Percentiles rank a stretch among this genome's conserved stretches.
These are phyloP conservation scores for Laburnicola sp. DNA, from an alignment of 2,329 filamentous ascomycete species.

Conservation along the genomic window DNA sequence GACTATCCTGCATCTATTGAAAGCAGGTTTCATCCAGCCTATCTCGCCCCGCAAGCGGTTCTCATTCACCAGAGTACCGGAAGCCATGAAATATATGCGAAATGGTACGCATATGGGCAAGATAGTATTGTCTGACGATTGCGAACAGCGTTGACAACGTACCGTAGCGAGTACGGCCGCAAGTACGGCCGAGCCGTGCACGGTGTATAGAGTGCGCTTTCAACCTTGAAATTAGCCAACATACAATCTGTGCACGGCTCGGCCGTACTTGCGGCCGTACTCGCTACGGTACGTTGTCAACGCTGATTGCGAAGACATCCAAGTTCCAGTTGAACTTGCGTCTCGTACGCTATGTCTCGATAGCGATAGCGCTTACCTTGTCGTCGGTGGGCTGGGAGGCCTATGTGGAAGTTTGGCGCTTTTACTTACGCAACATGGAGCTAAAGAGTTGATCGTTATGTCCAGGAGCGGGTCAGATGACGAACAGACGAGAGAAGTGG, in stretches of 20 bases:
- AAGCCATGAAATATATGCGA: slow-evolving; percentile 34
- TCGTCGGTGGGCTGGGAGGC: slow-evolving; percentile 21
- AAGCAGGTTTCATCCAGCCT: slow-evolving; percentile 28
- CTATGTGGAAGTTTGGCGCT: slow-evolving; percentile 19
- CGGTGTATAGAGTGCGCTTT: no score
- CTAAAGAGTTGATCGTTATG: not conserved
- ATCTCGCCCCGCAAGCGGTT: slow-evolving; percentile 30
- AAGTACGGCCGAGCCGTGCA: not conserved
- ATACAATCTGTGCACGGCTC: no score
- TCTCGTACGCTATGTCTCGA: not conserved
- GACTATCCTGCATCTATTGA: not conserved
- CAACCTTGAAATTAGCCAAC: no score
- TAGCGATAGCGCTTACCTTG: slow-evolving; percentile 16
- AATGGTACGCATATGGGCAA: slow-evolving; percentile 47
- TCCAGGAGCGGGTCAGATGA: no score
- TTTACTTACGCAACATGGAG: slow-evolving; percentile 18
- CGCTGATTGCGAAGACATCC: no score
- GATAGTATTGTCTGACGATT: slow-evolving; percentile 36
- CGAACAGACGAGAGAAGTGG: no score
- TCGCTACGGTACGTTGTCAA: no score
- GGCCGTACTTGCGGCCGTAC: no score
- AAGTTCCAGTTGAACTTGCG: no score
- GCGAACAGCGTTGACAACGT: slow-evolving; percentile 15
- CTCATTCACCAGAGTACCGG: slow-evolving; percentile 27
- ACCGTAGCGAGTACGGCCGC: no score